Conservation (phyloP, 1,284 basidiomycete genomes). For the Polyporus tsugae region DNA sequence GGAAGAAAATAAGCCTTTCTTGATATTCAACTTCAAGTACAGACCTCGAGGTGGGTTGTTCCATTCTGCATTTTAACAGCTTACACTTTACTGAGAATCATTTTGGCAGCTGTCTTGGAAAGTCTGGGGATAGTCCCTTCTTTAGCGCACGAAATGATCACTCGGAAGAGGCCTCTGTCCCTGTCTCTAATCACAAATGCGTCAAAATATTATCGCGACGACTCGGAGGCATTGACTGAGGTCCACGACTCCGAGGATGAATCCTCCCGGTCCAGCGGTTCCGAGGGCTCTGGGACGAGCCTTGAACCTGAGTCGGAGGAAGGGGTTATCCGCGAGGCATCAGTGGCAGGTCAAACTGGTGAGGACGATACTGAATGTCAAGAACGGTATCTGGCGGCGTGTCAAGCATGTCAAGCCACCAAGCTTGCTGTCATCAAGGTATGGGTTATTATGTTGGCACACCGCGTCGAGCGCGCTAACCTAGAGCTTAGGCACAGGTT, state of each 20-base stretch:
- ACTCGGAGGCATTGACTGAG: background rate
- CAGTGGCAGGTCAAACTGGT: background rate
- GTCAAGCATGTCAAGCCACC: background rate
- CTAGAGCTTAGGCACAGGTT: background rate
- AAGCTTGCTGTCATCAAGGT: background rate
- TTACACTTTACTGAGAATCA: background rate
- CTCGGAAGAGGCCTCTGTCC: background rate
- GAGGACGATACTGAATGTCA: background rate
- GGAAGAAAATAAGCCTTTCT: background rate
- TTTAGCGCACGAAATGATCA: background rate
- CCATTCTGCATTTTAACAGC: background rate
- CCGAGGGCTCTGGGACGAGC: background rate
- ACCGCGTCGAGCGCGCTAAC: background rate
- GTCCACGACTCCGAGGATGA: background rate
- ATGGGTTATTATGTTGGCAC: background rate
- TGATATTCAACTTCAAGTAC: constrained; percentile 9
- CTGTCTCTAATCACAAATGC: background rate
- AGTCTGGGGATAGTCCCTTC: background rate
- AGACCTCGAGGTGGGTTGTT: background rate
- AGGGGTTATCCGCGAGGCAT: background rate
- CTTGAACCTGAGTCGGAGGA: constrained; percentile 1
- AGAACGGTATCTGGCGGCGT: background rate
- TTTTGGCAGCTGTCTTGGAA: background rate
- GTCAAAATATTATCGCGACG: background rate
- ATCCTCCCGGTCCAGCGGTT: background rate